A percentile compares a stretch with the other conserved stretches of the same genome.
These are phyloP conservation scores for Talaromyces albobiverticillius DNA, from an alignment of 2,329 filamentous ascomycete genomes.

Conservation along the genomic window DNA sequence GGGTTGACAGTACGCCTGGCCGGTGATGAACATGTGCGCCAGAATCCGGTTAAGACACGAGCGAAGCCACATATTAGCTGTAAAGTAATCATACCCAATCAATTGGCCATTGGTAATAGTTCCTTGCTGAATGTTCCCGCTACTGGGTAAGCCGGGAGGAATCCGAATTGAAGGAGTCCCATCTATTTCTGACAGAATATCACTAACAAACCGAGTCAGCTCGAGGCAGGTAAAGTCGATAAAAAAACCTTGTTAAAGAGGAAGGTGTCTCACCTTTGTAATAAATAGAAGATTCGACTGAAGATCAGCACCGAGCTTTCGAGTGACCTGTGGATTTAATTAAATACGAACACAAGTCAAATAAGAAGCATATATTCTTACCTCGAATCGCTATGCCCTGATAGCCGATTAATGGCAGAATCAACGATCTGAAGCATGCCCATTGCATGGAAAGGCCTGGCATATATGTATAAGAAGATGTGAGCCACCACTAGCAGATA, in stretches of 20 bases:
- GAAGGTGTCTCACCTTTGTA: conserved; percentile 7
- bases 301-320: background rate
- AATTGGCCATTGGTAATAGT: background rate
- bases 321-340: background rate
- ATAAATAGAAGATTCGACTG: background rate
- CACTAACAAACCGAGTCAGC: too few relatives aligned
- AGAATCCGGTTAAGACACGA: conserved; percentile 1
- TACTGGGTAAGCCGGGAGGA: too few relatives aligned
- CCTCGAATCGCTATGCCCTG: background rate
- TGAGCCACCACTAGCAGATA: background rate
- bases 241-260: too few relatives aligned
- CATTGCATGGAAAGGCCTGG: background rate
- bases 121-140: too few relatives aligned
- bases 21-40: background rate
- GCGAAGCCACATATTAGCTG: conserved; percentile 2
- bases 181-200: conserved; percentile 3
- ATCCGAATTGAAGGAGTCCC: background rate
- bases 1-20: conserved; percentile 1
- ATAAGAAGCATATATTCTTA: too few relatives aligned
- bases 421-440: conserved; percentile 5
- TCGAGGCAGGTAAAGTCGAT: background rate
- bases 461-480: background rate
- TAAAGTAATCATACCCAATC: background rate
- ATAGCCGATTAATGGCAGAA: background rate
- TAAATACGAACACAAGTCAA: too few relatives aligned